phyloP scores from a whole-genome alignment of 805 yeast species.

The Wickerhamiella brachini region DNA sequence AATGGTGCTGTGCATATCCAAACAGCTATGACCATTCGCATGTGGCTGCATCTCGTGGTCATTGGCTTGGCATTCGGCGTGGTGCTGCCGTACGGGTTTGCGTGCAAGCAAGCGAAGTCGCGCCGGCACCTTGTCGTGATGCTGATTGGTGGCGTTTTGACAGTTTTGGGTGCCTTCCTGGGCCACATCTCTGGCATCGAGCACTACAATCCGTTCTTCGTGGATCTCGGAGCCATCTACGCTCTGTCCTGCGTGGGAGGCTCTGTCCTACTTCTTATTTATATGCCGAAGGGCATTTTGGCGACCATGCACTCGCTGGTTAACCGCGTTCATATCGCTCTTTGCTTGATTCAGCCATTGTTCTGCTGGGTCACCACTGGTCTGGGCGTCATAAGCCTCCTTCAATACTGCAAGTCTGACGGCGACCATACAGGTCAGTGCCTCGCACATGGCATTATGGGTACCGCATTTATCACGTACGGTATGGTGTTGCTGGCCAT shows the following conservation, averaged over 20 bases:
- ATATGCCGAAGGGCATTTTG: slow-evolving; percentile 25
- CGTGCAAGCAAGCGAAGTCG: slow-evolving; percentile 26
- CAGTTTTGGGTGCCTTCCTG: slow-evolving; percentile 27
- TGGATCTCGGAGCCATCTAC: slow-evolving; percentile 23
- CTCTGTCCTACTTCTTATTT: slow-evolving; percentile 27
- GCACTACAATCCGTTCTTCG: slow-evolving; percentile 25
- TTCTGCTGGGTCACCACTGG: slow-evolving; percentile 68
- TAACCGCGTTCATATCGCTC: slow-evolving; percentile 21
- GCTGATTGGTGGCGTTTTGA: slow-evolving; percentile 22
- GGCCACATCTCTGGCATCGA: slow-evolving; percentile 27
- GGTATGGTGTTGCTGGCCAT: slow-evolving; percentile 59
- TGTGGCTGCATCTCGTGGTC: slow-evolving; percentile 23
- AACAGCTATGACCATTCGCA: slow-evolving; percentile 10
- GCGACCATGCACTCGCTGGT: slow-evolving; percentile 22
- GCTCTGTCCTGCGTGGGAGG: slow-evolving; percentile 22
- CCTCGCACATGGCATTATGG: slow-evolving; percentile 95
- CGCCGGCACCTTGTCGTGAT: slow-evolving; percentile 28
- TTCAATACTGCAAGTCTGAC: slow-evolving; percentile 70
- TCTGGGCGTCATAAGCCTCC: slow-evolving; percentile 67
- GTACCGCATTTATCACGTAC: slow-evolving; percentile 68
- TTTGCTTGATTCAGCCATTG: slow-evolving; percentile 27
- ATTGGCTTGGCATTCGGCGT: slow-evolving; percentile 28
- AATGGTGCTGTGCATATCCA: slow-evolving; percentile 12
- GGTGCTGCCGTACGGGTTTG: slow-evolving; percentile 29
- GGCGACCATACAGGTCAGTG: slow-evolving; percentile 78